These are phyloP conservation scores for Talaromyces sp. DNA, from an alignment of 2,329 filamentous ascomycete genomes.

Conservation along the genomic window DNA sequence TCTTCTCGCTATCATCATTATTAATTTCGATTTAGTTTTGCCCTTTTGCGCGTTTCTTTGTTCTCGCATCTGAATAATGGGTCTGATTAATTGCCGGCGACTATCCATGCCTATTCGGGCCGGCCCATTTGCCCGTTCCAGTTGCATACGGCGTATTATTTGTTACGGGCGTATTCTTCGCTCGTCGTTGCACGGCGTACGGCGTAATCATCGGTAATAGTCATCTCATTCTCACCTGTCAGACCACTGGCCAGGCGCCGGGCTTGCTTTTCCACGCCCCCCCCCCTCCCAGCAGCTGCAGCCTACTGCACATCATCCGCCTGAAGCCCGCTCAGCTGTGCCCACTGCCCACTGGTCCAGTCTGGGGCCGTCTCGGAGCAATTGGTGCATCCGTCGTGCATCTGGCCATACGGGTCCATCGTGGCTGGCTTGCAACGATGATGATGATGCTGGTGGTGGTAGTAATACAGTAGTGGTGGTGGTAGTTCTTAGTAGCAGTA, in stretches of 20 bases:
- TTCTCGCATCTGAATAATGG: background rate
- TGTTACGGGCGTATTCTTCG: background rate
- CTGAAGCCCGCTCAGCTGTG: background rate
- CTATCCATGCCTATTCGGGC: background rate
- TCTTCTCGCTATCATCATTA: background rate
- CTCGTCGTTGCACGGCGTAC: background rate
- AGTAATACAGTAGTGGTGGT: background rate
- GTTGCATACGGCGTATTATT: background rate
- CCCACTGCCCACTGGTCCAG: background rate
- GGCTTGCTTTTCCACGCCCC: slow-evolving; percentile 16
- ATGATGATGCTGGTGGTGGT: background rate
- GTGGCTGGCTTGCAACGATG: background rate
- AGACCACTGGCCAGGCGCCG: slow-evolving; percentile 1
- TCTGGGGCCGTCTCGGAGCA: background rate
- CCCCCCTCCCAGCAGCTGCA: slow-evolving; percentile 11
- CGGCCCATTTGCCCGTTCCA: background rate
- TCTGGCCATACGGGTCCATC: background rate
- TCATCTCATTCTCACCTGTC: background rate
- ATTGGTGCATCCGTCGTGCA: background rate
- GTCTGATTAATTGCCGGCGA: background rate
- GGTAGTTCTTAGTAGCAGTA: too few relatives aligned
- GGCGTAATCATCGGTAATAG: background rate
- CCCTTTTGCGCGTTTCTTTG: background rate
- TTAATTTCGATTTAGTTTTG: background rate
- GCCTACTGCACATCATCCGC: slow-evolving; percentile 24